A percentile compares a stretch with the other conserved stretches of the same genome.
Conservation (phyloP, 106 monocot genomes). For the Apostasia shenzhenica region DNA sequence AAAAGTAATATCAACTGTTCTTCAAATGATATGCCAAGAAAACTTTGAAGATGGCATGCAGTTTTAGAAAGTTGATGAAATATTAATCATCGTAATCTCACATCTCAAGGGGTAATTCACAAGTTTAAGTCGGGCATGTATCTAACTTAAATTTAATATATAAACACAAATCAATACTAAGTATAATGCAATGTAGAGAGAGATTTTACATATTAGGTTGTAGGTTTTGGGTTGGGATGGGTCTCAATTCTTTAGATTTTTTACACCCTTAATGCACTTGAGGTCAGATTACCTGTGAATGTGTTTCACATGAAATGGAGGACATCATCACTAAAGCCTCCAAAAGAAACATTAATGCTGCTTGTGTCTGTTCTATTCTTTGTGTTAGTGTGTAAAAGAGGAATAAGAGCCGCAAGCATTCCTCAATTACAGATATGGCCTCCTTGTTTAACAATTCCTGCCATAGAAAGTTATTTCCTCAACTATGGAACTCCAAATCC, state of each 20-base stretch:
- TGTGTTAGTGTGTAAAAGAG: slow-evolving; percentile 63
- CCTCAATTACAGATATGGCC: slow-evolving; percentile 43
- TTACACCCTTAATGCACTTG: too few species aligned
- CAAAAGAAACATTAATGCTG: slow-evolving; percentile 44
- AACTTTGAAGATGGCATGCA: background rate
- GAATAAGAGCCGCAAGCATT: slow-evolving; percentile 74
- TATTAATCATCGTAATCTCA: too few species aligned
- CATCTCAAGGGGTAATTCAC: too few species aligned
- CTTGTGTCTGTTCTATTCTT: slow-evolving; percentile 28
- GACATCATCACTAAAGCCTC: slow-evolving; percentile 70
- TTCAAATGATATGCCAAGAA: too few species aligned
- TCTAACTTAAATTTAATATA: background rate
- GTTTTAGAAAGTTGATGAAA: too few species aligned
- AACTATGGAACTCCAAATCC: background rate
- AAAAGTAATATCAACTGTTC: too few species aligned
- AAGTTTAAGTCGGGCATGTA: too few species aligned
- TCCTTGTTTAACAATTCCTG: slow-evolving; percentile 51
- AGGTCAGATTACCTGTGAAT: slow-evolving; percentile 43
- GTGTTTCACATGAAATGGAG: slow-evolving; percentile 26
- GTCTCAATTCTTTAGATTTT: too few species aligned
- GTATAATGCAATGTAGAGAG: too few species aligned
- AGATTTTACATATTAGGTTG: too few species aligned
- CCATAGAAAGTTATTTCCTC: slow-evolving; percentile 4
- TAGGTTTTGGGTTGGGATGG: too few species aligned
- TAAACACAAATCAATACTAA: background rate